Percentiles rank a stretch among this genome's conserved stretches.
Conservation (phyloP, 345 rosid genomes). For the Corchorus olitorius region DNA sequence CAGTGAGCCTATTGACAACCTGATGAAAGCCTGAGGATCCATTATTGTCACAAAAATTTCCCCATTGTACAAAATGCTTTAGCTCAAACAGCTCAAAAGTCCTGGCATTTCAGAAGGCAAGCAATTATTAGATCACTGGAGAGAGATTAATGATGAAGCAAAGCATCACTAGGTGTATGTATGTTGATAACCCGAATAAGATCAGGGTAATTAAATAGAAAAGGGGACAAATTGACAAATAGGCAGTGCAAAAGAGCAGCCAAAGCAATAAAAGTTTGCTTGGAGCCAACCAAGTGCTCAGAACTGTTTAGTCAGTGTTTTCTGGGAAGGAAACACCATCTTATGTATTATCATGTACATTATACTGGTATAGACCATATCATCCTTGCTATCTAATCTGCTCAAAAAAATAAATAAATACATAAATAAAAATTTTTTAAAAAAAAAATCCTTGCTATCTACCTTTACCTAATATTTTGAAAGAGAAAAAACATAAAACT, state of each 20-base stretch:
- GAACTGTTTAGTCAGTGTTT: neutral
- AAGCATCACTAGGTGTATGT: neutral
- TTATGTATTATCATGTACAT: neutral
- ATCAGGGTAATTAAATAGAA: neutral
- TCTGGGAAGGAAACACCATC: neutral
- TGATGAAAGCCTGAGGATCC: conserved; percentile 97
- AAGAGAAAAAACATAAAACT: neutral
- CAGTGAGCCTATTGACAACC: conserved; percentile 81
- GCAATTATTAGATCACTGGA: conserved; percentile 4
- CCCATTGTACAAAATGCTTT: conserved; percentile 47
- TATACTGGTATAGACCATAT: neutral
- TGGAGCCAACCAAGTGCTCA: neutral
- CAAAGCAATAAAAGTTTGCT: neutral
- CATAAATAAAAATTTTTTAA: too few species aligned
- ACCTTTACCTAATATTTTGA: neutral
- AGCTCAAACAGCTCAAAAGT: conserved; percentile 29
- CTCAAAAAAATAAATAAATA: too few species aligned
- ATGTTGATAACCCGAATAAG: neutral
- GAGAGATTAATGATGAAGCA: conserved; percentile 3
- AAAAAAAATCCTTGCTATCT: neutral
- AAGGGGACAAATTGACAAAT: neutral
- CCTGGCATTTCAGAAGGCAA: conserved; percentile 26
- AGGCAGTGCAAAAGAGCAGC: neutral
- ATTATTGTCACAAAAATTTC: conserved; percentile 57
- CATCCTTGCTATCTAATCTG: neutral